Base-by-base conservation (phyloP, 148 eudicot species). In the Nepenthes mirabilis region DNA sequence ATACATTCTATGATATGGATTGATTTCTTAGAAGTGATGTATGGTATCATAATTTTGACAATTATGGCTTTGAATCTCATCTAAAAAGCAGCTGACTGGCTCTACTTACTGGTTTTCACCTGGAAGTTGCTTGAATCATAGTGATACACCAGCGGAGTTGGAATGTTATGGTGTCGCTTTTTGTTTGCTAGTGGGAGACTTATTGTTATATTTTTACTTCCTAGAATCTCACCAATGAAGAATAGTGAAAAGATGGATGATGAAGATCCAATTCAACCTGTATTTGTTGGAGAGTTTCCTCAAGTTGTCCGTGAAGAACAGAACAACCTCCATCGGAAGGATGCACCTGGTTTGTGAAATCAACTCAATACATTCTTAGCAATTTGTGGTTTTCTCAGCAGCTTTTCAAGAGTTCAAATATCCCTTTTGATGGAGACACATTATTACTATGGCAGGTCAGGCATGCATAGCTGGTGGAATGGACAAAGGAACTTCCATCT, bases 271-370 rank as follows among this genome's bases (percentile, higher is more conserved):
- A 64, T 66, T 36, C 72, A 82, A 63, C 98, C 98, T 58, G 86
- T 85, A 35, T 88, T 76, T 79, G 88, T 91, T 71, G 90, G 85
- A 75, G 96, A 91, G 56, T 82, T 88, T 70, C 98, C 98, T 0
- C 95, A 85, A 75, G 82, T 63, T 55, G 86, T 88, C 69, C 88
- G 91, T 56, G 88, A 82, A 69, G 95, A 90, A 60, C 94, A 88
- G 65, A 67, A 70, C 55, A 65, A 50, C 43, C 62, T 70, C 56
- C 52, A 78, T 66, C 84, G 77, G 63, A 81, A 77, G 56, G 73
- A 57, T 62, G 56, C 63, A 70, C 74, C 79, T 74, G 95, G 98
- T 91, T 68, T 55, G 76, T 78, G 37, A 37, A 13, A 62, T 23
- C 6, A 57, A 10, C 33, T 49, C 11, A 49, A 11, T 49, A 11